A percentile compares a stretch with the other conserved stretches of the same genome.
phyloP scores from a whole-genome alignment of 1,139 yeast genomes.

The Magnusiomyces suaveolens region DNA sequence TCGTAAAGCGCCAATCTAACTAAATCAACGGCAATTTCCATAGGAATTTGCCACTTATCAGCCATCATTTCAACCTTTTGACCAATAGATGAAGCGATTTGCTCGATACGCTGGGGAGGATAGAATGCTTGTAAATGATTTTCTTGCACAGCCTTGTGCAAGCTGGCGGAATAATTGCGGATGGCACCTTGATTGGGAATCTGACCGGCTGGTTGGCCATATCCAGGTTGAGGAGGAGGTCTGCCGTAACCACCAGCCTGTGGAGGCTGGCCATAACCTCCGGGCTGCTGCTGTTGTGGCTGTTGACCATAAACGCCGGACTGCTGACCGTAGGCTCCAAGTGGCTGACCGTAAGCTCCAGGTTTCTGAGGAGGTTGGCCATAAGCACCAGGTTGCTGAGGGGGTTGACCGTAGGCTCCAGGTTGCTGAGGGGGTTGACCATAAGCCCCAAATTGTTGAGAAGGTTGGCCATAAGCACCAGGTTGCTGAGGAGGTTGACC shows the following conservation, averaged over 20 bases:
- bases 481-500: conserved; percentile 8
- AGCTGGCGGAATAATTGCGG: conserved; percentile 17
- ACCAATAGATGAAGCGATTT: conserved; percentile 23
- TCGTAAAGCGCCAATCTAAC: conserved; percentile 30
- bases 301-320: conserved; percentile 13
- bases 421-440: conserved; percentile 10
- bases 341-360: conserved; percentile 15
- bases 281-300: conserved; percentile 9
- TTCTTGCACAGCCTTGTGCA: conserved; percentile 27
- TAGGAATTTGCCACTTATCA: conserved; percentile 27
- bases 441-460: conserved; percentile 12
- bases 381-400: conserved; percentile 7
- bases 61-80: conserved; percentile 23
- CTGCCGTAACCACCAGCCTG: conserved; percentile 1
- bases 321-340: conserved; percentile 12
- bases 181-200: conserved; percentile 9
- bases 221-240: conserved; percentile 10
- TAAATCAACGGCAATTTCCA: conserved; percentile 28
- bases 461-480: conserved; percentile 15
- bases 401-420: conserved; percentile 5
- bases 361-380: conserved; percentile 10
- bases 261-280: conserved; percentile 16
- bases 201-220: conserved; percentile 14
- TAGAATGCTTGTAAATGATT: conserved; percentile 27
- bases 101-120: conserved; percentile 28